Conservation (phyloP, 768 basidiomycete genomes). For the Mycena galopus region DNA sequence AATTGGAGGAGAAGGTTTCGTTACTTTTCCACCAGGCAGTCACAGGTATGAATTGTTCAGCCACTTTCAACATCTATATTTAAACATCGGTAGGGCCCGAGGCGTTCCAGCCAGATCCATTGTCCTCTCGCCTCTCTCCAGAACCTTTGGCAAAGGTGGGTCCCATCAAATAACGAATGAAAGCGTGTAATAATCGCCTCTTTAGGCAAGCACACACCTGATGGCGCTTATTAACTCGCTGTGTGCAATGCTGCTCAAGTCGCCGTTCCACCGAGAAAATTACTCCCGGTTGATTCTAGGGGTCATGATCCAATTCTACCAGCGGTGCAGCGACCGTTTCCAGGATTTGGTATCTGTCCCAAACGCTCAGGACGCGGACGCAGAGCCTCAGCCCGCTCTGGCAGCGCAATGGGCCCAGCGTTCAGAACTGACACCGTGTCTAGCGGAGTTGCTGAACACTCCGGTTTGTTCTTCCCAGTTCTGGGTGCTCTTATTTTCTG, state of each 20-base stretch:
- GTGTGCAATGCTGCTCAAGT: constrained; percentile 90
- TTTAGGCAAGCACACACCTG: constrained; percentile 83
- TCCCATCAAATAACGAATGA: not conserved
- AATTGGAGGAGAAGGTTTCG: constrained; percentile 94
- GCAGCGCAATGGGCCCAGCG: constrained; percentile 89
- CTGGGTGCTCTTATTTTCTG: not conserved
- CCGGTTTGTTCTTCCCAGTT: constrained; percentile 54
- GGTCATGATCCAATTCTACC: constrained; percentile 96
- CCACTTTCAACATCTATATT: constrained; percentile 1
- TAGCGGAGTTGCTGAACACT: constrained; percentile 72
- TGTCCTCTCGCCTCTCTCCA: constrained; percentile 71
- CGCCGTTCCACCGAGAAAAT: constrained; percentile 95
- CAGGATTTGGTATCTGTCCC: constrained; percentile 72
- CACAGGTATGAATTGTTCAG: constrained; percentile 62
- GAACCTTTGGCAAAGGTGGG: constrained; percentile 85
- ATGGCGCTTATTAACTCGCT: constrained; percentile 93
- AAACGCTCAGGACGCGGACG: constrained; percentile 47
- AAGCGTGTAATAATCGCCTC: constrained; percentile 18
- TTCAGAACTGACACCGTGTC: constrained; percentile 80
- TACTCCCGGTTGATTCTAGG: constrained; percentile 94
- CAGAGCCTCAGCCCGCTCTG: constrained; percentile 65
- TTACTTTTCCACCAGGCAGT: constrained; percentile 89
- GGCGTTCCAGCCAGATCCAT: constrained; percentile 87
- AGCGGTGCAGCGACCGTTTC: constrained; percentile 91
- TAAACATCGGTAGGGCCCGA: constrained; percentile 70